Evolutionary conservation across 768 basidiomycete genomes (phyloP).

Genomic region (Glaciozyma martinii): DNA sequence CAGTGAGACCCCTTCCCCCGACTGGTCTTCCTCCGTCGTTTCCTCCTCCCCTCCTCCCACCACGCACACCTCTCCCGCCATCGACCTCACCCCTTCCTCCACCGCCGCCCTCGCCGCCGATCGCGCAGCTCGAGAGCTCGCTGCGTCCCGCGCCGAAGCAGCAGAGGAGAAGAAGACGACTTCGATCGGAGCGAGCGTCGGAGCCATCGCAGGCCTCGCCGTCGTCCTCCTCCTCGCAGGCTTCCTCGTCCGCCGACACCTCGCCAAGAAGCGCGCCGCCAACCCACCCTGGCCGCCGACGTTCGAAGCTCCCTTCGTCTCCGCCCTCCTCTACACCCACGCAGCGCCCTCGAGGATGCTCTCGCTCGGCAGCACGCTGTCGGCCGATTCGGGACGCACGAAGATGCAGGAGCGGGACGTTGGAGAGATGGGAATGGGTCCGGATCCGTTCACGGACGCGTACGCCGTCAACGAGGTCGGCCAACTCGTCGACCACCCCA

Average conservation of each 20-base stretch:
- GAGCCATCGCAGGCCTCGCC: slow-evolving; percentile 16
- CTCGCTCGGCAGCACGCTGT: slow-evolving; percentile 27
- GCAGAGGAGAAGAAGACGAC: slow-evolving; percentile 1
- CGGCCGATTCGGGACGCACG: not conserved
- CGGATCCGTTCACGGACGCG: slow-evolving; percentile 19
- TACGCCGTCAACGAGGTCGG: slow-evolving; percentile 21
- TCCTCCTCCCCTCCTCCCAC: not conserved
- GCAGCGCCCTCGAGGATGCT: slow-evolving; percentile 19
- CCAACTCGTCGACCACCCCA: slow-evolving; percentile 5
- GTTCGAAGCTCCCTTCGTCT: slow-evolving; percentile 21
- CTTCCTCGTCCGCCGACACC: slow-evolving; percentile 16
- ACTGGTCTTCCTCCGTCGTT: not conserved
- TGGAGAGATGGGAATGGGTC: not conserved
- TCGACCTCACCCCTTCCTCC: not conserved
- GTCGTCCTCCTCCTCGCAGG: slow-evolving; percentile 9
- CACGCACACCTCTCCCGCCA: not conserved
- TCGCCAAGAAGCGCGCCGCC: not conserved
- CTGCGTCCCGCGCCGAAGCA: not conserved
- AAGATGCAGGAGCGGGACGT: too few relatives aligned
- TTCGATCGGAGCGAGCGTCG: slow-evolving; percentile 20
- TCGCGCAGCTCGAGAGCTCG: not conserved
- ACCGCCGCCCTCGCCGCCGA: not conserved
- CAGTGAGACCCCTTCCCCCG: too few relatives aligned
- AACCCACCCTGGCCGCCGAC: not conserved
- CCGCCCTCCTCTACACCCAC: slow-evolving; percentile 30